Evolutionary conservation across 2,329 filamentous ascomycete genomes (phyloP), one percentile per base, ranked within the genome.

Genomic region (Aspergillus unguis): DNA sequence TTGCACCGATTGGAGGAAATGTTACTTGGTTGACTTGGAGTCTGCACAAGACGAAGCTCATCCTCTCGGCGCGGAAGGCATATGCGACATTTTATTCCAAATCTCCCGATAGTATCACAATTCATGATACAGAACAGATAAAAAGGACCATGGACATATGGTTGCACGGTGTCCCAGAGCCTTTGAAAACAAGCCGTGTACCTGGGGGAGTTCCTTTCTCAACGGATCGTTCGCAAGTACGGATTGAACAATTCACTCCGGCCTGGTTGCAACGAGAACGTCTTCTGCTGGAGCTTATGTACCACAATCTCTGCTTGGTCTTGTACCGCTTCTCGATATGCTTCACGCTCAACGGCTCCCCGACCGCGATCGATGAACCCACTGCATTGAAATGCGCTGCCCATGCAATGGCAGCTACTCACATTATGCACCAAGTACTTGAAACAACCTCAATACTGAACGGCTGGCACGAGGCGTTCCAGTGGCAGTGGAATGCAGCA

Each of bases 401-500:
- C 23, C 72, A 75, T 52, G 68, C 70, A 10, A 65, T 75, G 28
- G 60, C 67, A 3, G 44, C 71, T n/a, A 74, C 72, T 4, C 61
- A 65, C 9, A 74, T 76, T 17, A 65, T 71, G 40, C 66, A 74
- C 33, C 71, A 75, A 40, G 58, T 69, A 1, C 58, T 65, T 23
- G 58, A 55, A 1, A 53, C 58, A 3, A 71, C 71, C 1, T 60
- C 65, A 10, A 62, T 74, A 23, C 55, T 75, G 0, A 51, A 53
- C n/a, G 72, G 73, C 6, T 73, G 65, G 66, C 65, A 71, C 52
- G 69, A 74, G 45, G 63, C 66, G 0, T 76, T 74, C 46, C 71
- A 74, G 26, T 77, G 71, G 65, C 74, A 76, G 55, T 76, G 74
- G 71, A 71, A 75, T 52, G 71, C 73, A 0, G 62, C 70, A 1